These are phyloP conservation scores for Primulina huaijiensis DNA, from an alignment of 257 asterid species.

Conservation along the genomic window DNA sequence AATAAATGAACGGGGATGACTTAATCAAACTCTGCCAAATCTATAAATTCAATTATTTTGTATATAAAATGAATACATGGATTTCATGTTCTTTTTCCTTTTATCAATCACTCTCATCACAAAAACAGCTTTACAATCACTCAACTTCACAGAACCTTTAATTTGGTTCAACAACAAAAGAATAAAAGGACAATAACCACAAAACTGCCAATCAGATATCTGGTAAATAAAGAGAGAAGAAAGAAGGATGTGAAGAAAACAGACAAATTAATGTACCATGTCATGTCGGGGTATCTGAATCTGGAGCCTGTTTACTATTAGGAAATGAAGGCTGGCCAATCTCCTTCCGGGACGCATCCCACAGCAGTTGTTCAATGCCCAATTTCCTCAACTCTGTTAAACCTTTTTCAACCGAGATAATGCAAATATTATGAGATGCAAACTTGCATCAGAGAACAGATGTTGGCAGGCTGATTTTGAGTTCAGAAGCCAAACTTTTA, in stretches of 20 bases:
- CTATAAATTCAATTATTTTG: background rate
- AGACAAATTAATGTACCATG: constrained; percentile 5
- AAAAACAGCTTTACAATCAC: constrained; percentile 36
- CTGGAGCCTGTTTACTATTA: constrained; percentile 34
- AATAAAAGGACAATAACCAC: constrained; percentile 17
- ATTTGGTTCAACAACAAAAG: constrained; percentile 17
- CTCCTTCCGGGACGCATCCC: constrained; percentile 72
- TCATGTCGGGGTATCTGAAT: constrained; percentile 34
- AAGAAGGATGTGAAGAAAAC: constrained; percentile 1
- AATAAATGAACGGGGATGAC: too few species aligned
- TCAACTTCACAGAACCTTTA: constrained; percentile 26
- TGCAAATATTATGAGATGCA: background rate
- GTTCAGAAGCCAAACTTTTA: background rate
- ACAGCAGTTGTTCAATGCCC: constrained; percentile 67
- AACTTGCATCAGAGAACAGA: background rate
- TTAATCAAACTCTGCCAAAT: too few species aligned
- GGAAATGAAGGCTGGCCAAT: constrained; percentile 47
- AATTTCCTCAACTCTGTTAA: constrained; percentile 60
- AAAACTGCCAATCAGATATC: constrained; percentile 27
- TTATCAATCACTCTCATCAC: constrained; percentile 18
- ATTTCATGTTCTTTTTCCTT: constrained; percentile 15
- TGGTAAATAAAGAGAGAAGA: constrained; percentile 27
- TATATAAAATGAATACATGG: constrained; percentile 19
- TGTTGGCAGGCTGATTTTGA: constrained; percentile 1
- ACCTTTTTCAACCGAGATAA: constrained; percentile 61